Base-by-base conservation (phyloP, 2,329 filamentous ascomycete species). In the Colletotrichum chlorophyti region DNA sequence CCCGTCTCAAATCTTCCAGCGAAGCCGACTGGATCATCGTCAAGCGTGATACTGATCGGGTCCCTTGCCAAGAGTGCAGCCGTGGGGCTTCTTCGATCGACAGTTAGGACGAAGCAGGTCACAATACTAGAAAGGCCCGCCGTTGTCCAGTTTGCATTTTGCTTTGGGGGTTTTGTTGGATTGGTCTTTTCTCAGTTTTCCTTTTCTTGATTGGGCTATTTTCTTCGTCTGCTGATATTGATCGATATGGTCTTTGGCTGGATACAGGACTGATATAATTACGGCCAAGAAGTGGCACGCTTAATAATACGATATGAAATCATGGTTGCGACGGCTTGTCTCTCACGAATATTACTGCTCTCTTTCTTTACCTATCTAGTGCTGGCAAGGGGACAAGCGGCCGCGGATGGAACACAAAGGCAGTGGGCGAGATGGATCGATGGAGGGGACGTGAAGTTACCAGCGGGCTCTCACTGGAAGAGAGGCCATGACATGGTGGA, bases 311-410 rank as follows among this genome's bases (percentile, higher is more conserved):
- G 27, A 23, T 14, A 60, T 57, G 38, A 57, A 46, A 60, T 60
- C 51, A 60, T 60, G 57, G 45, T 50, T n/a, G n/a, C n/a, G 52
- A 55, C 55, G 57, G 57, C 57, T 60, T 50, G 57, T 45, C 57
- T 55, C 45, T 31, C 57, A 50, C 43, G 43, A 35, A n/a, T 57
- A 38, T 32, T 60, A 50, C 26, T 60, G 32, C 43, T 57, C 12
- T 40, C 21, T 45, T 19, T 47, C 45, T 43, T 23, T 38, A 21
- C 29, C 38, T 45, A 24, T 27, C 34, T 55, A 21, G 23, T 49
- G 11, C 40, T 35, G 29, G 57, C 32, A 7, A n/a, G n/a, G n/a
- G 35, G 17, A n/a, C 23, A 21, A 4, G 48, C 48, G 15, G 42
- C 42, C 12, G 51, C 14, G 23, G 32, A 49, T 29, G 51, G 31